phyloP scores from a whole-genome alignment of 805 yeast species.

The Saccharomycopsis sp. region DNA sequence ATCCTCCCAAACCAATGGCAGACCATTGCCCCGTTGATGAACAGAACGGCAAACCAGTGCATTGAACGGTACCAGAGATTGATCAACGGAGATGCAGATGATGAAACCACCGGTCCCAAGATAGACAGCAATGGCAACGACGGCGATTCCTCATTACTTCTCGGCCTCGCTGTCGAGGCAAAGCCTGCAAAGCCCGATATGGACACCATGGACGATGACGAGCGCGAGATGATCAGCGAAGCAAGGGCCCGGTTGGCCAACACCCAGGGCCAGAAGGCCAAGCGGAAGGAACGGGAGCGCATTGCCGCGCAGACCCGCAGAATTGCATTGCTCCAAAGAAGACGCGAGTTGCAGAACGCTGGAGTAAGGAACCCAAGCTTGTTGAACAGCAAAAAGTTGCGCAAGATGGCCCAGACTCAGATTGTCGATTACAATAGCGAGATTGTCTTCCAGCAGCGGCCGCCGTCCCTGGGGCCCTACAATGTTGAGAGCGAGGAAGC shows the following conservation, averaged over 20 bases:
- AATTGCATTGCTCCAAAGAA: conserved; percentile 64
- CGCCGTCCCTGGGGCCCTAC: conserved; percentile 58
- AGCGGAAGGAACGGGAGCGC: conserved; percentile 78
- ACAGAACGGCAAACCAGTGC: conserved; percentile 81
- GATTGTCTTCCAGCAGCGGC: conserved; percentile 60
- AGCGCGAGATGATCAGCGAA: conserved; percentile 86
- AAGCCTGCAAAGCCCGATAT: conserved; percentile 77
- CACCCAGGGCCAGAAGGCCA: conserved; percentile 91
- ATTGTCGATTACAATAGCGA: conserved; percentile 75
- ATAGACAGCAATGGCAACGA: conserved; percentile 22
- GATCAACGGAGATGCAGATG: conserved; percentile 23
- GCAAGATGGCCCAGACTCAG: conserved; percentile 47
- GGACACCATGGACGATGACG: conserved; percentile 76
- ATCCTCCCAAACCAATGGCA: conserved; percentile 91
- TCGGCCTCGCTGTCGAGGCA: conserved; percentile 67
- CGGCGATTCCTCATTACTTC: too few relatives aligned
- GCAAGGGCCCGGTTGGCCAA: conserved; percentile 87
- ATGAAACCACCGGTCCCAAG: conserved; percentile 5
- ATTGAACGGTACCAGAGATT: conserved; percentile 75
- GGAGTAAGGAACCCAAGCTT: conserved; percentile 41
- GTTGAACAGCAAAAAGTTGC: conserved; percentile 32
- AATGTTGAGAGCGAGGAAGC: conserved; percentile 54
- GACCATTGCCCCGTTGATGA: conserved; percentile 70
- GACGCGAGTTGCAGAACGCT: conserved; percentile 75
- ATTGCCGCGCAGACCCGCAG: conserved; percentile 71